Evolutionary conservation across 2,329 filamentous ascomycete genomes (phyloP).

Genomic region (Microcyclosporella mali): DNA sequence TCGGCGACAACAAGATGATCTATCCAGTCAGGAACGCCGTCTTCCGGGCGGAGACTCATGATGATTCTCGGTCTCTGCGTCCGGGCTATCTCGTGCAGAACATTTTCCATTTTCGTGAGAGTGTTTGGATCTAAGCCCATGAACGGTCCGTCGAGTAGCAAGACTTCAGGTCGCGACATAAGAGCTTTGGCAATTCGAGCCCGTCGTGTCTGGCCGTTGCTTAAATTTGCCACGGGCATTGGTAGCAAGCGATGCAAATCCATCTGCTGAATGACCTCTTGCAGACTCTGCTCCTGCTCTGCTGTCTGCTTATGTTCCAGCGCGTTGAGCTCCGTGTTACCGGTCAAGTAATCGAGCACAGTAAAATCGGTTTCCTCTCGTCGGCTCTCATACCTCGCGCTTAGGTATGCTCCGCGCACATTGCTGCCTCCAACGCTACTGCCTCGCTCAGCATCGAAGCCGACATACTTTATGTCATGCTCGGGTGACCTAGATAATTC

Average conservation of each 20-base stretch:
- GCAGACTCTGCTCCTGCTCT: conserved; percentile 47
- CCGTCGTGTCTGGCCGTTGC: conserved; percentile 84
- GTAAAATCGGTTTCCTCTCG: conserved; percentile 85
- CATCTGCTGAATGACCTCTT: conserved; percentile 63
- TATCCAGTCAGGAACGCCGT: conserved; percentile 83
- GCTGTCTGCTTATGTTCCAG: conserved; percentile 45
- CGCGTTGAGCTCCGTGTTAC: conserved; percentile 77
- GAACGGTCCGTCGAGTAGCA: conserved; percentile 89
- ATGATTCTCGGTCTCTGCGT: conserved; percentile 65
- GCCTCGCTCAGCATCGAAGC: conserved; percentile 71
- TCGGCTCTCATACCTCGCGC: conserved; percentile 82
- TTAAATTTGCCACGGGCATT: conserved; percentile 82
- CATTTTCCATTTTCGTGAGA: conserved; percentile 60
- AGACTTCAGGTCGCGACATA: conserved; percentile 67
- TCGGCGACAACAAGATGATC: conserved; percentile 73
- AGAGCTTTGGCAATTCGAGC: conserved; percentile 84
- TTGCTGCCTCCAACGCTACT: conserved; percentile 47
- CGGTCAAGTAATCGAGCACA: conserved; percentile 70
- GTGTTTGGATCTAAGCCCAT: conserved; percentile 92
- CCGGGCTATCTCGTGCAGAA: conserved; percentile 64
- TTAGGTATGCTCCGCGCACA: conserved; percentile 71
- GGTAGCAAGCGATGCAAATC: conserved; percentile 62
- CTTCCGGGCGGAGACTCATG: conserved; percentile 74
- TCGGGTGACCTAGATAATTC: conserved; percentile 51
- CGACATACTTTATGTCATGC: conserved; percentile 78